Evolutionary conservation across 1,139 yeast species (phyloP).

Genomic region (Magnusiomyces magnusii): DNA sequence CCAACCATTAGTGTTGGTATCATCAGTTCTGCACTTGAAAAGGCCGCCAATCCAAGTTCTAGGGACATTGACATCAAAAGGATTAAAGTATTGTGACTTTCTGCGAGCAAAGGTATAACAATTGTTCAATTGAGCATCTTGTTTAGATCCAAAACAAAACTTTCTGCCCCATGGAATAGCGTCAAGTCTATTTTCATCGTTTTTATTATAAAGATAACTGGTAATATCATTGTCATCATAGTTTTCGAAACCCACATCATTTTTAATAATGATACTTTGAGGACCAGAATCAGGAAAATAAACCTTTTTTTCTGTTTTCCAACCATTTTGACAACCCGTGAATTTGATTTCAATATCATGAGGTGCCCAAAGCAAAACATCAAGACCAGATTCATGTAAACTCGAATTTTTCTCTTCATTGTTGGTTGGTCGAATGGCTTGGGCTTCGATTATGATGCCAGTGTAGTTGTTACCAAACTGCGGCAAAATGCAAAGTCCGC

Average conservation of each 20-base stretch:
- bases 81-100: background rate
- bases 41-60: background rate
- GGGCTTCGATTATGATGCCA: background rate
- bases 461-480: background rate
- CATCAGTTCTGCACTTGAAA: background rate
- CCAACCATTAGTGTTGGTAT: no score
- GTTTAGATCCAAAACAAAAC: background rate
- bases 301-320: background rate
- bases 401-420: background rate
- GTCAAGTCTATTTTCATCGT: background rate
- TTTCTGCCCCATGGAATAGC: background rate
- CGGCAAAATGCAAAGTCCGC: background rate
- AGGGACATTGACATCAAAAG: background rate
- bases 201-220: background rate
- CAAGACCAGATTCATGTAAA: background rate
- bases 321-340: background rate
- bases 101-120: background rate
- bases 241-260: no score
- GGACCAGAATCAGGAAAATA: background rate
- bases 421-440: background rate
- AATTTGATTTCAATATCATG: background rate
- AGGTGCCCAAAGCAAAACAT: background rate
- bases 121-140: background rate
- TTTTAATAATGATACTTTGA: background rate
- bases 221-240: background rate